Base-by-base conservation (phyloP, 2,329 filamentous ascomycete genomes). In the Talaromyces sp. region DNA sequence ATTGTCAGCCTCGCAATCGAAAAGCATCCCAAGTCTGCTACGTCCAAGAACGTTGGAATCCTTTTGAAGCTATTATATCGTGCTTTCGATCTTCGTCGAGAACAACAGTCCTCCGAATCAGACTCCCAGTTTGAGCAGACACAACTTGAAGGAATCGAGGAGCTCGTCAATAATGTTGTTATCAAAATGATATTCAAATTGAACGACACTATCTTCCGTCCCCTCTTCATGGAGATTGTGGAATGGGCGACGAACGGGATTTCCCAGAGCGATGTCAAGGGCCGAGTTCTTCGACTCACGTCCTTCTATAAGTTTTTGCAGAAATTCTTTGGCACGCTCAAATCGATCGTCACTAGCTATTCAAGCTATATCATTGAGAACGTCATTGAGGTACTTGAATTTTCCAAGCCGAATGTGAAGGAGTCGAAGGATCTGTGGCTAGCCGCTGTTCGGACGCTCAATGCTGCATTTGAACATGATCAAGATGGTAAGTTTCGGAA, bases 141-240 rank as follows among this genome's bases (percentile, higher is more conserved):
- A 9, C 78, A 81, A 60, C 75, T 80, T 33, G 75, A 82, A 1
- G 71, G 78, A 41, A 78, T 91, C 11, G 90, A 96, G 69, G 75
- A 77, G 1, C 77, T 79, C 10, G 68, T 89, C 63, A 88, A 90
- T 69, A 83, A 87, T 9, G 84, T 88, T 11, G 84, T 87, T 0
- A 83, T 99, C 60, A 89, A 91, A 73, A 94, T 97, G 86, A 89
- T 96, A 56, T 91, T 96, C 78, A 97, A 97, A 79, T 83, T 99
- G 61, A 97, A 97, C 75, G 94, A 99, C 70, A 87, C 89, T 0
- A 85, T 89, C 0, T 99, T 99, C 84, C 83, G 92, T 11, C 95
- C 94, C 0, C 85, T 99, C 62, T 99, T 97, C 77, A 82, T 86
- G 15, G 84, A 88, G 63, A 78, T 97, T n/a, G 80, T 95, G 46